Percentiles rank a stretch among this genome's conserved stretches.
phyloP scores from a whole-genome alignment of 148 eudicot species.

The Selenicereus undatus region DNA sequence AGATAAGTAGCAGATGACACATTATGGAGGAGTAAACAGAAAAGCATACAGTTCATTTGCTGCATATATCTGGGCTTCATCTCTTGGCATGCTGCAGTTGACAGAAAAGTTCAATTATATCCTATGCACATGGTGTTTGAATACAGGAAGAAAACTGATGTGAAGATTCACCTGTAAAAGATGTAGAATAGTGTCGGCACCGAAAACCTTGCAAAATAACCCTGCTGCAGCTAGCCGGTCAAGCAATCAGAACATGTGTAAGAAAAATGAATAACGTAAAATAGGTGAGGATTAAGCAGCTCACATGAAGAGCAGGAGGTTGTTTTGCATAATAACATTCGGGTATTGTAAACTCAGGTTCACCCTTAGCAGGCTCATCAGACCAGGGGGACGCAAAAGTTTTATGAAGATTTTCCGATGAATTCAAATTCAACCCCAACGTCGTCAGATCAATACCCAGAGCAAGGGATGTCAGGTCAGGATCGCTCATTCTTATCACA shows the following conservation, averaged over 20 bases:
- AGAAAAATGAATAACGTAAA: constrained; percentile 1
- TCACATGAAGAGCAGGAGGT: constrained; percentile 70
- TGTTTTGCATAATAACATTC: constrained; percentile 73
- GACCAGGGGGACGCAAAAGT: constrained; percentile 93
- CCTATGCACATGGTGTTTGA: neutral
- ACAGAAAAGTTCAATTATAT: constrained; percentile 15
- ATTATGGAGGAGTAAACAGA: neutral
- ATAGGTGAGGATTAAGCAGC: constrained; percentile 18
- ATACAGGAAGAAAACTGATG: neutral
- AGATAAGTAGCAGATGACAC: neutral
- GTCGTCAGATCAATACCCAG: constrained; percentile 91
- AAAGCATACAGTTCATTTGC: constrained; percentile 83
- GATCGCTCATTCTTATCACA: constrained; percentile 84
- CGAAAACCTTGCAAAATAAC: constrained; percentile 65
- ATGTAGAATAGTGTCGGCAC: constrained; percentile 67
- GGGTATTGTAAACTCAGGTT: constrained; percentile 76
- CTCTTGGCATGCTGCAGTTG: constrained; percentile 88
- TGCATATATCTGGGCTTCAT: constrained; percentile 82
- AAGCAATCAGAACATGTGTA: constrained; percentile 22
- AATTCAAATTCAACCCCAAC: constrained; percentile 73
- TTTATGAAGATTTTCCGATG: constrained; percentile 77
- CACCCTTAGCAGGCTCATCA: constrained; percentile 92
- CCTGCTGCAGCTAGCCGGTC: constrained; percentile 56
- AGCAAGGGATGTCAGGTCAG: constrained; percentile 78
- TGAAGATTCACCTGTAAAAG: constrained; percentile 58